Evolutionary conservation across 164 flowering plant genomes (phyloP).

Genomic region (Platanus orientalis): DNA sequence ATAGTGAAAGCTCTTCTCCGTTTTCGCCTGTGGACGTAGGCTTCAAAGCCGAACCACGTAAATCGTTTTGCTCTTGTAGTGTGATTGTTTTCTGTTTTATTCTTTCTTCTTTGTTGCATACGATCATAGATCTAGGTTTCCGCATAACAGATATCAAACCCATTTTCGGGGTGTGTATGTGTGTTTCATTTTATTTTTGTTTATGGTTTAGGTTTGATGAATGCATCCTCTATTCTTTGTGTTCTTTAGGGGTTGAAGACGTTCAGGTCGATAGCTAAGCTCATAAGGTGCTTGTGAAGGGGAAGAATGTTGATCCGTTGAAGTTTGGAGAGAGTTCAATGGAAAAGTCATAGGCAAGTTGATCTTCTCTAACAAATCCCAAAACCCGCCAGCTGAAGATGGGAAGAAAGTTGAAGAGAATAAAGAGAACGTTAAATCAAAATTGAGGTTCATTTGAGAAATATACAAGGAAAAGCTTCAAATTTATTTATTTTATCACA

Average conservation of each 20-base stretch:
- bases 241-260: conserved; percentile 48
- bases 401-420: conserved; percentile 33
- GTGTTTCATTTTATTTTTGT: neutral
- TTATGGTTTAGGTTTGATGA: neutral
- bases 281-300: conserved; percentile 59
- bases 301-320: conserved; percentile 65
- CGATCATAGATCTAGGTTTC: too few species aligned
- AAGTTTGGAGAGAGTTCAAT: conserved; percentile 51
- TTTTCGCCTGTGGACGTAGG: too few species aligned
- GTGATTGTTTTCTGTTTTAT: too few species aligned
- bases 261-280: conserved; percentile 52
- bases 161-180: too few species aligned
- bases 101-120: too few species aligned
- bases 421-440: conserved; percentile 37
- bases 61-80: too few species aligned
- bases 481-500: too few species aligned
- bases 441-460: too few species aligned
- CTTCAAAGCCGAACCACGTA: too few species aligned
- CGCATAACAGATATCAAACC: too few species aligned
- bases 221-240: neutral
- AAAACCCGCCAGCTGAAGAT: conserved; percentile 41
- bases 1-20: too few species aligned
- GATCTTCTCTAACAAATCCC: conserved; percentile 61
- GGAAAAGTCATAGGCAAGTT: conserved; percentile 56
- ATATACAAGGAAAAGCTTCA: too few species aligned